Conservation (phyloP, 495 filamentous ascomycete genomes). For the Penicillium bovifimosum region DNA sequence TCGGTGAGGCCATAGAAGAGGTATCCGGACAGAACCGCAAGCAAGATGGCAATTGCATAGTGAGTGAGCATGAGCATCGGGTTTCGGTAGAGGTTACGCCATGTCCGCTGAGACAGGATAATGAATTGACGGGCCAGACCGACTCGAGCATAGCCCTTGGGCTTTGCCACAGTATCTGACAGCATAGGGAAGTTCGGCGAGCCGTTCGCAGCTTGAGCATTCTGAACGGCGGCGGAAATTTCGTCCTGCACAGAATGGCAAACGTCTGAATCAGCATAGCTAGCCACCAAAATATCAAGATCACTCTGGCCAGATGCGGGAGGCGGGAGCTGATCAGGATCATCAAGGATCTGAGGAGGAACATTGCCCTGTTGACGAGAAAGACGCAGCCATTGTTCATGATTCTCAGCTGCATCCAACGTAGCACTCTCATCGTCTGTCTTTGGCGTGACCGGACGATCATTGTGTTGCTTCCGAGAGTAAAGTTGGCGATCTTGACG, state of each 20-base stretch:
- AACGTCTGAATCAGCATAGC: constrained; percentile 74
- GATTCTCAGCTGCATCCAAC: constrained; percentile 56
- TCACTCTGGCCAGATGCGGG: constrained; percentile 62
- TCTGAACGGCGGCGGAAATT: constrained; percentile 59
- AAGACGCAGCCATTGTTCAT: constrained; percentile 63
- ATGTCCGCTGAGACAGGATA: constrained; percentile 86
- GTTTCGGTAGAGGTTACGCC: constrained; percentile 96
- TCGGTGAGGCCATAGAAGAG: constrained; percentile 95
- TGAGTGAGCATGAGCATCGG: constrained; percentile 98
- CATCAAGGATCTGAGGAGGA: constrained; percentile 59
- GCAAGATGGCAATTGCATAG: constrained; percentile 95
- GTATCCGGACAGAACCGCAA: constrained; percentile 89
- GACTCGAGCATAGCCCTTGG: constrained; percentile 78
- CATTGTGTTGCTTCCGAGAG: constrained; percentile 67
- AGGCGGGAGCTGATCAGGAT: constrained; percentile 71
- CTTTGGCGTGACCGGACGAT: constrained; percentile 53
- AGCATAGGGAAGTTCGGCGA: constrained; percentile 54
- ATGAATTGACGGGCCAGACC: constrained; percentile 74
- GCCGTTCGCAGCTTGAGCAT: constrained; percentile 64
- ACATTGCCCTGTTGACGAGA: constrained; percentile 58
- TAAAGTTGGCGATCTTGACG: constrained; percentile 88
- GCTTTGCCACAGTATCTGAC: constrained; percentile 35
- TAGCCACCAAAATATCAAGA: constrained; percentile 72
- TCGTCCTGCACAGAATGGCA: constrained; percentile 73
- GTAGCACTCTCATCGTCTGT: constrained; percentile 65